Conservation (phyloP, 768 basidiomycete genomes). For the Tulasnella sp. region DNA sequence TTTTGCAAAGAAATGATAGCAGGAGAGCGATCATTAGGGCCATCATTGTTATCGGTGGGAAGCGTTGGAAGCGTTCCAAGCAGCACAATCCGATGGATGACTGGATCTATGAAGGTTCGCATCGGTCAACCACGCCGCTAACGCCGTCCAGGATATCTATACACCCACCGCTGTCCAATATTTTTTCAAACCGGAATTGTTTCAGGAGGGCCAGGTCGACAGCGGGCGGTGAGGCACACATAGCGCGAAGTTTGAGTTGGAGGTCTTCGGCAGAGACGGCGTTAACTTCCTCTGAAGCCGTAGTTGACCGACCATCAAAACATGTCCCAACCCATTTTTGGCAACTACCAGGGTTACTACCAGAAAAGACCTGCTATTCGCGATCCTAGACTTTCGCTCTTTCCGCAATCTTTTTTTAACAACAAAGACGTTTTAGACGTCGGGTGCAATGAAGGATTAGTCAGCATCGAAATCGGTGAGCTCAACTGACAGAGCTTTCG, state of each 20-base stretch:
- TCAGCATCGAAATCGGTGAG: constrained; percentile 81
- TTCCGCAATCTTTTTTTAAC: constrained; percentile 53
- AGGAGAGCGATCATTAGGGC: constrained; percentile 45
- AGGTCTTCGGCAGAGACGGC: background rate
- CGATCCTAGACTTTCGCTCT: constrained; percentile 62
- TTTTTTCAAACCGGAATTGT: constrained; percentile 48
- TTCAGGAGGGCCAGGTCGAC: constrained; percentile 34
- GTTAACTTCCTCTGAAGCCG: background rate
- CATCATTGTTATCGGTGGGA: constrained; percentile 34
- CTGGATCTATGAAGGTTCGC: constrained; percentile 45
- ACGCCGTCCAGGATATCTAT: background rate
- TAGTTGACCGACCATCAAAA: background rate
- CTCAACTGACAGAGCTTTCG: background rate
- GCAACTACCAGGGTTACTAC: constrained; percentile 71
- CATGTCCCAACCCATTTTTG: constrained; percentile 46
- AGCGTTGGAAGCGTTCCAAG: constrained; percentile 57
- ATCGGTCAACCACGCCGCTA: background rate
- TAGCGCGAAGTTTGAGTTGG: background rate
- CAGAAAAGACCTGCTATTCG: constrained; percentile 57
- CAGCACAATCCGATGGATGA: constrained; percentile 57
- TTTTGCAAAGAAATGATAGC: constrained; percentile 63
- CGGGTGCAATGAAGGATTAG: constrained; percentile 83
- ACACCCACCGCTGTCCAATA: constrained; percentile 49
- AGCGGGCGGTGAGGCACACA: background rate
- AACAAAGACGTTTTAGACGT: constrained; percentile 68